Evolutionary conservation across 768 basidiomycete species (phyloP).

Genomic region (Termitomyces sp.): DNA sequence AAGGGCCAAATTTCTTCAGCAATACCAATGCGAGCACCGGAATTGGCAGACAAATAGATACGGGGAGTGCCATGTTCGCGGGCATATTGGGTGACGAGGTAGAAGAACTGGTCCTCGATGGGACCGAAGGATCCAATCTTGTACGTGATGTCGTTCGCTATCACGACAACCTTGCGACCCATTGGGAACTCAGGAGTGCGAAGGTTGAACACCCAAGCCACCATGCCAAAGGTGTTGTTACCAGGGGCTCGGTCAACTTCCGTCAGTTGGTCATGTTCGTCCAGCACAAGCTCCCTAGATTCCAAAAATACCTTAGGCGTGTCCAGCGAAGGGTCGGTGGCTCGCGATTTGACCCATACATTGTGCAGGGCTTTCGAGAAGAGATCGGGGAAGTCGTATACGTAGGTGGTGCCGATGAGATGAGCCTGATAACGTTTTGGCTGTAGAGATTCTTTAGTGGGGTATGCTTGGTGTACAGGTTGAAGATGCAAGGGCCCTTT

Average conservation of each 20-base stretch:
- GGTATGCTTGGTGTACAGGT: constrained; percentile 89
- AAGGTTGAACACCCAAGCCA: constrained; percentile 94
- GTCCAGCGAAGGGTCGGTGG: constrained; percentile 60
- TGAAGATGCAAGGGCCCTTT: constrained; percentile 96
- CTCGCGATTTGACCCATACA: constrained; percentile 78
- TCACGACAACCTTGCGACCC: constrained; percentile 84
- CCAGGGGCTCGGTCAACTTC: constrained; percentile 93
- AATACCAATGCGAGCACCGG: constrained; percentile 93
- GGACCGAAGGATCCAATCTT: constrained; percentile 99
- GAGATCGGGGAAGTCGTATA: constrained; percentile 98
- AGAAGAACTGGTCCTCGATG: constrained; percentile 94
- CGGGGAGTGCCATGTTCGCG: constrained; percentile 86
- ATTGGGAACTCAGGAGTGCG: constrained; percentile 88
- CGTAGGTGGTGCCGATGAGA: constrained; percentile 96
- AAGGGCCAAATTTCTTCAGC: constrained; percentile 88
- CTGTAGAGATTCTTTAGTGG: constrained; percentile 97
- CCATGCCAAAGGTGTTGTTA: constrained; percentile 96
- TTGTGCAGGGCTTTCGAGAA: constrained; percentile 97
- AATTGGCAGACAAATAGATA: constrained; percentile 98
- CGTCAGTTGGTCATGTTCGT: constrained; percentile 87
- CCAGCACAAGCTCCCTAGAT: constrained; percentile 88
- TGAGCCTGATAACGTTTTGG: constrained; percentile 99
- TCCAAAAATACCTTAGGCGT: constrained; percentile 78
- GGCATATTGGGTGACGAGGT: constrained; percentile 90
- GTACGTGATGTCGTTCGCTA: constrained; percentile 98